Evolutionary conservation across 441 rosid genomes (phyloP).

Genomic region (Raphanus hybrid): DNA sequence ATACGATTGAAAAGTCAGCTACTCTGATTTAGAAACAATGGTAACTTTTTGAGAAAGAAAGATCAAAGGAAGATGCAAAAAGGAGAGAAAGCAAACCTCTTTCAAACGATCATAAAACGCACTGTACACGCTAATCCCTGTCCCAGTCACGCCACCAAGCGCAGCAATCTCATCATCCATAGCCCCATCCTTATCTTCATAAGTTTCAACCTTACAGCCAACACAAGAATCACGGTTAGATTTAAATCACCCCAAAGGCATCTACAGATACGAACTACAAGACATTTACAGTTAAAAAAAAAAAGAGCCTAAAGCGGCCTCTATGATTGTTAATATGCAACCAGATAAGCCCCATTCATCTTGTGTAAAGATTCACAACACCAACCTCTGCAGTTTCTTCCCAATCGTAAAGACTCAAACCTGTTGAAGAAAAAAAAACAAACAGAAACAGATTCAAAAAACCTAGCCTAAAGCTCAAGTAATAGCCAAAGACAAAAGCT

Average conservation of each 20-base stretch:
- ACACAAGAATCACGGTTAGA: slow-evolving; percentile 22
- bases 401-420: no score
- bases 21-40: no score
- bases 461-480: not conserved
- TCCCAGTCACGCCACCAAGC: slow-evolving; percentile 86
- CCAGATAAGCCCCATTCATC: no score
- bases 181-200: slow-evolving; percentile 85
- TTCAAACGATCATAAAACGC: slow-evolving; percentile 92
- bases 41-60: not conserved
- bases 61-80: not conserved
- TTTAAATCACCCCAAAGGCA: slow-evolving; percentile 1
- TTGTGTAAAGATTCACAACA: no score
- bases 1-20: no score
- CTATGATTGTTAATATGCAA: no score
- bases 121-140: slow-evolving; percentile 77
- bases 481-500: no score
- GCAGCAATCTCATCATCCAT: slow-evolving; percentile 94
- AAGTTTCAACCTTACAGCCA: slow-evolving; percentile 68
- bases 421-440: no score
- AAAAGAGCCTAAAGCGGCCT: no score
- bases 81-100: slow-evolving; percentile 57
- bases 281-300: no score
- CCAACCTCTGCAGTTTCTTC: no score
- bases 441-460: not conserved
- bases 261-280: not conserved